Evolutionary conservation across 2,329 filamentous ascomycete genomes (phyloP), one percentile per base, ranked within the genome.

Genomic region (Colletotrichum gigasporum): DNA sequence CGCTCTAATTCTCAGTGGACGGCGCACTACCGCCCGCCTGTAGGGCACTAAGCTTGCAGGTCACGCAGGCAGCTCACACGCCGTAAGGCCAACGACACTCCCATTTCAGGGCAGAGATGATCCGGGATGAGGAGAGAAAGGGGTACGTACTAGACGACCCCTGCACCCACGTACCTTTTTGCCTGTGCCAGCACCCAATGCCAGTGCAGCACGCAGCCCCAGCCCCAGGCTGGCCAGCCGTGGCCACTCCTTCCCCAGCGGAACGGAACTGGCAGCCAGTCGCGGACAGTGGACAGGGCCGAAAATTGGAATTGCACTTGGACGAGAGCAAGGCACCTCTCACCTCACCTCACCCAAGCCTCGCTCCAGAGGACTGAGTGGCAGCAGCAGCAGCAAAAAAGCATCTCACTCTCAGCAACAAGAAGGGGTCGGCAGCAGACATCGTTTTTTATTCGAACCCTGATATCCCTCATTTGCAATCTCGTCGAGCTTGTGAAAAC

Each of bases 351-450:
- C 20, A 56, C 42, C 30, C 28, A 26, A 18, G 18, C 39, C 35
- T 41, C 35, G 35, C 35, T 30, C 16, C 39, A 24, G 32, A 8
- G n/a, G 39, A 24, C 18, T 24, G 22, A n/a, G 41, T 14, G 20
- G n/a, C 20, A 12, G n/a, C 32, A 16, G 51, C 37, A 32, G 18
- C 34, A 10, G 35, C 51, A 35, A 54, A 45, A 37, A 47, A 45
- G 28, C 53, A 56, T 56, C 44, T 35, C 45, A 34, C 12, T 56
- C 41, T 56, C 62, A 65, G 50, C 57, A 65, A 65, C 62, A 65
- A 65, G 56, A 62, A 62, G 50, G 48, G 42, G 57, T 30, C 56
- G 50, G n/a, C 48, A 62, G 28, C 57, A 50, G 24, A 20, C 24
- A 41, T 37, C 41, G 24, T 37, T 10, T 12, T 26, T n/a, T 60